Evolutionary conservation across 441 rosid species (phyloP).

Genomic region (Geranium incanum): DNA sequence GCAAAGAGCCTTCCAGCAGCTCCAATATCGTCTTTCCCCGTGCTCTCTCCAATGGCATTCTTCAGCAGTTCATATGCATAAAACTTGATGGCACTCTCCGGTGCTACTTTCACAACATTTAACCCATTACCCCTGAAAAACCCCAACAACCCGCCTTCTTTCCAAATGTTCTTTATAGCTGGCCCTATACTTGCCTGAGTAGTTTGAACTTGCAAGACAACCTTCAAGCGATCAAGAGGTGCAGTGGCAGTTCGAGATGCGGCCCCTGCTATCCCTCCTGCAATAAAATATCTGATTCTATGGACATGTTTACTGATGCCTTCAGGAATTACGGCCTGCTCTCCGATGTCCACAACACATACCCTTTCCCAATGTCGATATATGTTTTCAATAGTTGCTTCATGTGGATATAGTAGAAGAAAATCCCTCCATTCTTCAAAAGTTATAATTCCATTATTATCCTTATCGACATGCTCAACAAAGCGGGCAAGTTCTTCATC

Average conservation of each 20-base stretch:
- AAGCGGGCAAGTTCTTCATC: conserved; percentile 90
- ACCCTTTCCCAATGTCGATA: conserved; percentile 89
- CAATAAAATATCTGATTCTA: conserved; percentile 63
- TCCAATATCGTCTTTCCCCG: conserved; percentile 36
- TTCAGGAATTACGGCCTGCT: conserved; percentile 86
- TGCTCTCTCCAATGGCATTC: conserved; percentile 28
- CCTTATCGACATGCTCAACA: conserved; percentile 95
- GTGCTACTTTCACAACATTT: conserved; percentile 89
- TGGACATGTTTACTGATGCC: conserved; percentile 83
- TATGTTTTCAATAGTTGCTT: conserved; percentile 80
- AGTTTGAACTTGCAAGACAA: conserved; percentile 83
- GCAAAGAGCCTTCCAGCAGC: conserved; percentile 41
- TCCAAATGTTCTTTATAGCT: conserved; percentile 64
- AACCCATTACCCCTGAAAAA: conserved; percentile 92
- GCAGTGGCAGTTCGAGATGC: conserved; percentile 95
- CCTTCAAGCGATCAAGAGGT: conserved; percentile 86
- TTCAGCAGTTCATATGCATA: conserved; percentile 51
- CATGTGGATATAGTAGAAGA: conserved; percentile 83
- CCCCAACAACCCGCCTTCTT: conserved; percentile 61
- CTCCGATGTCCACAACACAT: conserved; percentile 89
- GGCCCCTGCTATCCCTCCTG: conserved; percentile 96
- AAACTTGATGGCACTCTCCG: conserved; percentile 93
- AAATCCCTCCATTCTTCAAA: conserved; percentile 99
- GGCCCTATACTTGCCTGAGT: conserved; percentile 44
- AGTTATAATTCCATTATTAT: conserved; percentile 83